phyloP scores from a whole-genome alignment of 768 basidiomycete species.

The Boletus huronensis region DNA sequence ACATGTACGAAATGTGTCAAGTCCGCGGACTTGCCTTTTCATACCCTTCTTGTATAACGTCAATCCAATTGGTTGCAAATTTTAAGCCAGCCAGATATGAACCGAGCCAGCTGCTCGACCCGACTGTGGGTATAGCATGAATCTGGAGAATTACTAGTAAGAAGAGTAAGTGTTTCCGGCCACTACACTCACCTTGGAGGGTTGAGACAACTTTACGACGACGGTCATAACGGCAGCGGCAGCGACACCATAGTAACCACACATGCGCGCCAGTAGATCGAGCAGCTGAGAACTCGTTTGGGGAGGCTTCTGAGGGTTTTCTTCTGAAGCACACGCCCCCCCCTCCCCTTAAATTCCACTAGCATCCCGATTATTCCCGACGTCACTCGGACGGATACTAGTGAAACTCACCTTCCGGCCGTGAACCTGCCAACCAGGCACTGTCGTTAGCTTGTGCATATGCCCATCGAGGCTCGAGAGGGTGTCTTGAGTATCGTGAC shows the following conservation, averaged over 20 bases:
- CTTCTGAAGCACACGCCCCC: too few relatives aligned
- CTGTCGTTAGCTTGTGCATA: too few relatives aligned
- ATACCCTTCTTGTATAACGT: conserved; percentile 33
- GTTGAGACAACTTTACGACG: background rate
- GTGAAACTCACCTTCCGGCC: too few relatives aligned
- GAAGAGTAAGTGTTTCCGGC: background rate
- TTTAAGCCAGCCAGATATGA: conserved; percentile 25
- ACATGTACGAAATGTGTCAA: background rate
- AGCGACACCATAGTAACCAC: background rate
- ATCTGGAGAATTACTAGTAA: conserved; percentile 16
- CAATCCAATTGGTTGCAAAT: conserved; percentile 10
- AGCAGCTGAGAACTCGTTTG: background rate
- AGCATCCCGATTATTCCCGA: too few relatives aligned
- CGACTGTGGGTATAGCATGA: conserved; percentile 28
- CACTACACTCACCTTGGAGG: background rate
- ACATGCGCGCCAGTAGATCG: background rate
- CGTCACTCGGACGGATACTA: too few relatives aligned
- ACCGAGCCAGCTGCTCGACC: conserved; percentile 23
- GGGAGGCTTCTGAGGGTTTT: too few relatives aligned
- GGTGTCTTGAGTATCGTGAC: too few relatives aligned
- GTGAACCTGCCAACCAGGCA: too few relatives aligned
- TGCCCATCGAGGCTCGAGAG: too few relatives aligned
- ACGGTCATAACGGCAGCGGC: background rate
- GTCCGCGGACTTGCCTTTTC: conserved; percentile 18
- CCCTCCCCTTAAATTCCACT: too few relatives aligned